Evolutionary conservation across 2,329 filamentous ascomycete genomes (phyloP).

Genomic region (Macroventuria anomochaeta): DNA sequence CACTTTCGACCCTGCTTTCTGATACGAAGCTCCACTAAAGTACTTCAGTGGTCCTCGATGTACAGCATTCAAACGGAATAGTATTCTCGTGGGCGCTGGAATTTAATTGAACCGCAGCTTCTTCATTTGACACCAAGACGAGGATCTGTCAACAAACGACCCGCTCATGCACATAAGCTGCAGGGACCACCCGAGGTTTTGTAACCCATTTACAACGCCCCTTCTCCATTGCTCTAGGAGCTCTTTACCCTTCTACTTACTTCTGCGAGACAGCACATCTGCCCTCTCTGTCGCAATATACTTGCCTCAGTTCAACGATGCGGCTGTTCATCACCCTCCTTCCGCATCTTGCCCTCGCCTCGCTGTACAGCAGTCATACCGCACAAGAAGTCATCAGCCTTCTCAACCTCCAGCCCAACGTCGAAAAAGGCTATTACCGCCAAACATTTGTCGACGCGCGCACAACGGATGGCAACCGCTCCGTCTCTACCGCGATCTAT

Average conservation of each 20-base stretch:
- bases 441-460: background rate
- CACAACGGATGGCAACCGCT: slow-evolving; percentile 34
- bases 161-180: background rate
- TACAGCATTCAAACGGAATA: background rate
- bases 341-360: background rate
- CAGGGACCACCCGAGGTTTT: background rate
- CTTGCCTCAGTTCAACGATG: background rate
- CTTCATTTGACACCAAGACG: background rate
- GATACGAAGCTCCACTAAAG: too few species aligned
- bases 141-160: background rate
- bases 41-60: too few species aligned
- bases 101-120: background rate
- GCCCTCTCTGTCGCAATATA: too few species aligned
- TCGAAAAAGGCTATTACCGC: slow-evolving; percentile 2
- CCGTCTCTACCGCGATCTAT: slow-evolving; percentile 59
- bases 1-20: too few species aligned
- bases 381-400: background rate
- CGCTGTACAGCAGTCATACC: background rate
- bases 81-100: background rate
- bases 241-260: too few species aligned
- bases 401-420: background rate
- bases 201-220: too few species aligned
- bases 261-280: too few species aligned
- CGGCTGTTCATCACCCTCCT: background rate
- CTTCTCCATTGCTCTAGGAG: too few species aligned